A percentile compares a stretch with the other conserved stretches of the same genome.
These are phyloP conservation scores for Globisporangium ultimum DNA, from an alignment of 352 stramenopile genomes.

Conservation along the genomic window DNA sequence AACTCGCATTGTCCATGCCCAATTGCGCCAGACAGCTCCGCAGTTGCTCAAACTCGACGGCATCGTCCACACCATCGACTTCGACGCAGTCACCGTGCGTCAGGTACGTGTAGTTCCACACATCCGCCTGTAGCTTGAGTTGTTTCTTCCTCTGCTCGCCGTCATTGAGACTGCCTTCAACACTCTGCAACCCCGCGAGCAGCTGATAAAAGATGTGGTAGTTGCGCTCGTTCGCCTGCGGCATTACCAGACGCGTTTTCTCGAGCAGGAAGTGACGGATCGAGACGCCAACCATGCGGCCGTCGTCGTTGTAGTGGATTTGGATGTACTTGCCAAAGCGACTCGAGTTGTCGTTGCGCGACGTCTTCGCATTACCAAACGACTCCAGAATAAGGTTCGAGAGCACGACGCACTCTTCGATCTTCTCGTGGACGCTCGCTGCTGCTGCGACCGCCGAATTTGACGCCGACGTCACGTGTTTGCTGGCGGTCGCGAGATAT, in stretches of 20 bases:
- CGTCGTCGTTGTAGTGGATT: constrained; percentile 75
- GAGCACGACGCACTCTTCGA: constrained; percentile 78
- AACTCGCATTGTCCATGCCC: constrained; percentile 55
- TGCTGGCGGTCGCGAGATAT: constrained; percentile 76
- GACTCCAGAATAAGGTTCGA: constrained; percentile 84
- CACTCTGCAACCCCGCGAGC: constrained; percentile 38
- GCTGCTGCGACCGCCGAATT: constrained; percentile 6
- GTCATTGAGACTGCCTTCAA: constrained; percentile 6
- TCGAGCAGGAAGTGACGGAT: constrained; percentile 81
- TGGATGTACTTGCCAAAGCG: constrained; percentile 91
- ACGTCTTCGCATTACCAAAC: constrained; percentile 85
- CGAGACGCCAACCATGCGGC: constrained; percentile 68
- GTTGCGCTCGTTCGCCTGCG: constrained; percentile 70
- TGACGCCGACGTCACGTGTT: constrained; percentile 27
- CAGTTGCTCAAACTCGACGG: constrained; percentile 66
- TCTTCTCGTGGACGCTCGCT: constrained; percentile 61
- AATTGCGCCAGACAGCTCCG: constrained; percentile 60
- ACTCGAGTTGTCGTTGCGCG: constrained; percentile 88
- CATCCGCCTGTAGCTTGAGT: constrained; percentile 32
- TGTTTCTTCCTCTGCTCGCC: constrained; percentile 14
- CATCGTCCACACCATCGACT: constrained; percentile 70
- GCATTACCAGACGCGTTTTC: constrained; percentile 73
- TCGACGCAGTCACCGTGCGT: constrained; percentile 74
- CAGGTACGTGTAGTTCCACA: constrained; percentile 75
- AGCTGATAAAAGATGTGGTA: constrained; percentile 87